Conservation (phyloP, 768 basidiomycete species). For the Mycena haematopus region DNA sequence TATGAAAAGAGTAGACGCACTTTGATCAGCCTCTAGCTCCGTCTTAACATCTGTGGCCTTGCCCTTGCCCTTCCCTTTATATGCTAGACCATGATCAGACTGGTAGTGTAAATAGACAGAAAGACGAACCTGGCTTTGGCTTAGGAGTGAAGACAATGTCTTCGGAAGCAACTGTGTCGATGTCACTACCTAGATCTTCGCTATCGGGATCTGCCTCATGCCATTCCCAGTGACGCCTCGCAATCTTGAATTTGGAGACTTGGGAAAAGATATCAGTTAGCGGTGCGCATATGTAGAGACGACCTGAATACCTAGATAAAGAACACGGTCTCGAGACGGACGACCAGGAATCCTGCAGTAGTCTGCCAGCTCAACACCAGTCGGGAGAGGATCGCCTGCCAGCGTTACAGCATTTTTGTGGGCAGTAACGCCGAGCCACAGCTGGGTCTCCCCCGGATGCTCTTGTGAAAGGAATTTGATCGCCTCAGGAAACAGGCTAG, state of each 20-base stretch:
- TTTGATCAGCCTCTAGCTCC: background rate
- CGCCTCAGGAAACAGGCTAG: background rate
- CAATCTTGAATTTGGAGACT: slow-evolving; percentile 4
- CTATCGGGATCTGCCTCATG: background rate
- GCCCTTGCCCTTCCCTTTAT: background rate
- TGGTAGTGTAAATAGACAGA: background rate
- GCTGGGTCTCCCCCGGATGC: background rate
- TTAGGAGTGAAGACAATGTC: background rate
- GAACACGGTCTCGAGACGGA: background rate
- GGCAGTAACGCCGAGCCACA: background rate
- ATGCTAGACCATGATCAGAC: background rate
- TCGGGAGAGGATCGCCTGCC: background rate
- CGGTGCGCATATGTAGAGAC: background rate
- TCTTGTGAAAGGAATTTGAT: background rate
- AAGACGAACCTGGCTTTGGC: background rate
- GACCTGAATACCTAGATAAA: background rate
- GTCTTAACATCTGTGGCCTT: background rate
- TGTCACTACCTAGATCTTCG: slow-evolving; percentile 3
- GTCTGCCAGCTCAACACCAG: background rate
- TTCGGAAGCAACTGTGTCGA: slow-evolving; percentile 1
- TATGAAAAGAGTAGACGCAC: background rate
- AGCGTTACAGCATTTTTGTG: background rate
- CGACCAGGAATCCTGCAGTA: background rate
- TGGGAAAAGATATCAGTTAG: background rate
- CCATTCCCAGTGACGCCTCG: background rate